Percentiles rank a stretch among this genome's conserved stretches.
Conservation (phyloP, 169 alveolate genomes). For the Eimeria acervulina region DNA sequence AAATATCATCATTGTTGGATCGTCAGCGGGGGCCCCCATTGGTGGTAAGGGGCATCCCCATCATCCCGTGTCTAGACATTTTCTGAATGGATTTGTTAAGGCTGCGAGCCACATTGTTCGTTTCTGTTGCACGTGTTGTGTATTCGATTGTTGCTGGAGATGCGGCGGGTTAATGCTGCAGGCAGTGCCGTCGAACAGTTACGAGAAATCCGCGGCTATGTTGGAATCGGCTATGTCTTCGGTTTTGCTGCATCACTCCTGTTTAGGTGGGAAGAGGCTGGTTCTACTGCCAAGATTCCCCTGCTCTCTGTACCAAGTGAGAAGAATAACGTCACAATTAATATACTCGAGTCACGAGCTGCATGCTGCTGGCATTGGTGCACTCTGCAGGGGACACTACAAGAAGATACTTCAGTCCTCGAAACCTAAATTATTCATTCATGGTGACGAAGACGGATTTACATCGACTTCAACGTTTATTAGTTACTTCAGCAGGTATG, state of each 20-base stretch:
- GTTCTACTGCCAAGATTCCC: background rate
- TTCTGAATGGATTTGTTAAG: background rate
- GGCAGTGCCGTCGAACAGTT: slow-evolving; percentile 88
- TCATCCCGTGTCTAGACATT: background rate
- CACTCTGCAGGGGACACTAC: slow-evolving; percentile 83
- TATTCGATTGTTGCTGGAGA: background rate
- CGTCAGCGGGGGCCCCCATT: slow-evolving; percentile 90
- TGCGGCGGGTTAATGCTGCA: slow-evolving; percentile 9
- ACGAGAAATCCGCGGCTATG: slow-evolving; percentile 83
- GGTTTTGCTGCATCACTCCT: slow-evolving; percentile 86
- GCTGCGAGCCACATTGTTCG: background rate
- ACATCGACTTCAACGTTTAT: slow-evolving; percentile 83
- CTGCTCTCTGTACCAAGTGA: background rate
- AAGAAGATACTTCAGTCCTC: slow-evolving; percentile 75
- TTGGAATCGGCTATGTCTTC: slow-evolving; percentile 88
- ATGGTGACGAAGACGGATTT: slow-evolving; percentile 86
- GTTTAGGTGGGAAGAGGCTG: slow-evolving; percentile 77
- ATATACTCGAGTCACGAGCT: background rate
- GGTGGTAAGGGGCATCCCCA: slow-evolving; percentile 74
- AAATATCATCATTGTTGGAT: slow-evolving; percentile 86
- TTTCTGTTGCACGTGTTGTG: background rate
- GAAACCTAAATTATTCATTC: slow-evolving; percentile 86
- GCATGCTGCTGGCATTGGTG: background rate
- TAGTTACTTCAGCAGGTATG: slow-evolving; percentile 82
- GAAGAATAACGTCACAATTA: background rate